A percentile compares a stretch with the other conserved stretches of the same genome.
Conservation (phyloP, 75 land plant species). For the Ceratopteris richardii region DNA sequence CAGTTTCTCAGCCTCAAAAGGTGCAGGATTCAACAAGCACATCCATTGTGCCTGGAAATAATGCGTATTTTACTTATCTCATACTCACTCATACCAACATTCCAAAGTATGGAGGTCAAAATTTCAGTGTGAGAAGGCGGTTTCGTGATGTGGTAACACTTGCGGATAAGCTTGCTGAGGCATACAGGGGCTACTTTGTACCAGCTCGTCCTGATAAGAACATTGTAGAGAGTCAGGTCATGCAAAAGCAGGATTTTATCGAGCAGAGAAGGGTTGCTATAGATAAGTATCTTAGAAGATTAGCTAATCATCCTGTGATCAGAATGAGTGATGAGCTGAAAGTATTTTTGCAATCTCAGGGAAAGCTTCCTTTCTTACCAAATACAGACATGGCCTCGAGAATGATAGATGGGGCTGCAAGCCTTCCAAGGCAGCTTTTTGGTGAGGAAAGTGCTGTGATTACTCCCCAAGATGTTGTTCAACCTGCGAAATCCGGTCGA, state of each 20-base stretch:
- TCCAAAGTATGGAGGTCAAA: conserved; percentile 17
- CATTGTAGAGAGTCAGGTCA: conserved; percentile 32
- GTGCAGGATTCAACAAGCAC: conserved; percentile 9
- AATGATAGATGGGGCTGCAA: conserved; percentile 27
- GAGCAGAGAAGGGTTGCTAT: conserved; percentile 22
- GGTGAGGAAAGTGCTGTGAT: conserved; percentile 15
- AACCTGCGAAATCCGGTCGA: conserved; percentile 30
- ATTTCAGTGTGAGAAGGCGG: conserved; percentile 17
- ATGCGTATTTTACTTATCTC: conserved; percentile 21
- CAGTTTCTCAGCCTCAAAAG: conserved; percentile 23
- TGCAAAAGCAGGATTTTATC: conserved; percentile 28
- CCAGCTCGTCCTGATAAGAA: conserved; percentile 28
- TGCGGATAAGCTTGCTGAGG: conserved; percentile 25
- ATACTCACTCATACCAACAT: conserved; percentile 18
- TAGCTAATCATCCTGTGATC: conserved; percentile 19
- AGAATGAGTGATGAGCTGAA: conserved; percentile 22
- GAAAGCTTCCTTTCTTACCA: conserved; percentile 21
- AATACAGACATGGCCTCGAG: conserved; percentile 26
- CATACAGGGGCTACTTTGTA: conserved; percentile 23
- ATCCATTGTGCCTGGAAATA: conserved; percentile 22
- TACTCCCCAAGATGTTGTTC: conserved; percentile 17
- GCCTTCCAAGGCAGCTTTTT: conserved; percentile 28
- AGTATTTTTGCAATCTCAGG: conserved; percentile 17
- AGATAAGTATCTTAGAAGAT: conserved; percentile 16
- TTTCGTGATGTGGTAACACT: conserved; percentile 28